These are phyloP conservation scores for Ascochyta viciae-villosae DNA, from an alignment of 2,329 filamentous ascomycete species.

Conservation along the genomic window DNA sequence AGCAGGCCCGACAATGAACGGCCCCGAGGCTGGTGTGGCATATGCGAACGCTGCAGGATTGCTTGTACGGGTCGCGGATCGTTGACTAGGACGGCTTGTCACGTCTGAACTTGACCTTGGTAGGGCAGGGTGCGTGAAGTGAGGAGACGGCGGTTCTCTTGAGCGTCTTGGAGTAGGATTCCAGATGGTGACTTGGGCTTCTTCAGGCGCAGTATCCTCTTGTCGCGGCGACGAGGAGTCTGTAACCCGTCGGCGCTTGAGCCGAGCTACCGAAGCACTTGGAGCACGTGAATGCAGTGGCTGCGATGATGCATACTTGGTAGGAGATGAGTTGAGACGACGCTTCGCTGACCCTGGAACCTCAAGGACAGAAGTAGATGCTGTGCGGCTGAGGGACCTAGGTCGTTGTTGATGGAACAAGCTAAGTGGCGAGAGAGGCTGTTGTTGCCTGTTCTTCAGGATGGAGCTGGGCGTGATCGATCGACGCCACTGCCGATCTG, in stretches of 20 bases:
- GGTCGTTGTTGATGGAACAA: constrained; percentile 40
- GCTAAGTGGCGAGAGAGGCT: constrained; percentile 48
- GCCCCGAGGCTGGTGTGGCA: constrained; percentile 72
- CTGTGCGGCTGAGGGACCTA: constrained; percentile 34
- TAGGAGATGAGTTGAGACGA: constrained; percentile 36
- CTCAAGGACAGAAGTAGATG: constrained; percentile 40
- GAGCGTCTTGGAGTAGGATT: constrained; percentile 53
- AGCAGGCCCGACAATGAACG: constrained; percentile 38
- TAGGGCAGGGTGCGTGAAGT: constrained; percentile 41
- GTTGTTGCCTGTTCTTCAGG: constrained; percentile 38
- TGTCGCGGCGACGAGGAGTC: constrained; percentile 36
- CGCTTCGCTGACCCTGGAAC: constrained; percentile 38
- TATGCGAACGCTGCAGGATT: constrained; percentile 69
- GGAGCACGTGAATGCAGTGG: constrained; percentile 48
- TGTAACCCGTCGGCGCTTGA: constrained; percentile 57
- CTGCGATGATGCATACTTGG: constrained; percentile 40
- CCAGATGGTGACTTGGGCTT: constrained; percentile 41
- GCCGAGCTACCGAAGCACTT: constrained; percentile 35
- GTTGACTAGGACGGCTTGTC: constrained; percentile 55
- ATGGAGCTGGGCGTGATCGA: constrained; percentile 46
- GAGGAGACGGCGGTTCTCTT: constrained; percentile 54
- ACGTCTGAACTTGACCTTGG: constrained; percentile 42
- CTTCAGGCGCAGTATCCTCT: constrained; percentile 16
- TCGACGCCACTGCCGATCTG: constrained; percentile 43
- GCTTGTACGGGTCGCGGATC: constrained; percentile 37